Conservation (phyloP, 139 green algal species). For the Trebouxia sp. region DNA sequence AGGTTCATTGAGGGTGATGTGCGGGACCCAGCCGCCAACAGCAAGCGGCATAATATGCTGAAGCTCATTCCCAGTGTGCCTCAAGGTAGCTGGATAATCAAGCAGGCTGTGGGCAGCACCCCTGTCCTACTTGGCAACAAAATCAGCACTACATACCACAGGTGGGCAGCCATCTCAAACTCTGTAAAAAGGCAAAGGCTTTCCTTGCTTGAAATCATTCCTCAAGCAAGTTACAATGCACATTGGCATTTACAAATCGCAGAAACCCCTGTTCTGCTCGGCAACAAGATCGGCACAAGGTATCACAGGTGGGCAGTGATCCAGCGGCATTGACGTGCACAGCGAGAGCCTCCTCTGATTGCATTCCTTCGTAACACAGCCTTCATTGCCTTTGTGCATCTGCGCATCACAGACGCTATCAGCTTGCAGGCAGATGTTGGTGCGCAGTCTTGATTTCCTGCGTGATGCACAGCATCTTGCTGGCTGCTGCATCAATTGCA, state of each 20-base stretch:
- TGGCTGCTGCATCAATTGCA: no score
- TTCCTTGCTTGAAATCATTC: background rate
- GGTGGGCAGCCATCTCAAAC: slow-evolving; percentile 24
- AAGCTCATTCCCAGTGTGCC: slow-evolving; percentile 72
- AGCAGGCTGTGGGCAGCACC: slow-evolving; percentile 68
- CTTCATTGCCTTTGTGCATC: background rate
- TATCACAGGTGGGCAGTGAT: slow-evolving; percentile 50
- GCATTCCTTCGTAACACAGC: background rate
- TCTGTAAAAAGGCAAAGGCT: background rate
- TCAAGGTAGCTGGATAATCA: slow-evolving; percentile 68
- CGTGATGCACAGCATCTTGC: no score
- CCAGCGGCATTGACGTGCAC: no score
- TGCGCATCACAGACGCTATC: no score
- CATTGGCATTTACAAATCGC: background rate
- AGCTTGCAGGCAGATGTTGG: no score
- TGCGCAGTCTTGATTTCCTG: no score
- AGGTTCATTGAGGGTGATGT: slow-evolving; percentile 9
- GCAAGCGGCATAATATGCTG: slow-evolving; percentile 53
- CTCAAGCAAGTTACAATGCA: background rate
- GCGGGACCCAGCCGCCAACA: background rate
- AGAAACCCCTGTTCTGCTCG: slow-evolving; percentile 71
- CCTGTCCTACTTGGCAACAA: slow-evolving; percentile 71
- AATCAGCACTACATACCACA: slow-evolving; percentile 62
- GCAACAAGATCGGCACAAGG: slow-evolving; percentile 62
- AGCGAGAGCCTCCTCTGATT: background rate